Conservation (phyloP, 352 stramenopile genomes). For the Phytophthora pseudosyringae region DNA sequence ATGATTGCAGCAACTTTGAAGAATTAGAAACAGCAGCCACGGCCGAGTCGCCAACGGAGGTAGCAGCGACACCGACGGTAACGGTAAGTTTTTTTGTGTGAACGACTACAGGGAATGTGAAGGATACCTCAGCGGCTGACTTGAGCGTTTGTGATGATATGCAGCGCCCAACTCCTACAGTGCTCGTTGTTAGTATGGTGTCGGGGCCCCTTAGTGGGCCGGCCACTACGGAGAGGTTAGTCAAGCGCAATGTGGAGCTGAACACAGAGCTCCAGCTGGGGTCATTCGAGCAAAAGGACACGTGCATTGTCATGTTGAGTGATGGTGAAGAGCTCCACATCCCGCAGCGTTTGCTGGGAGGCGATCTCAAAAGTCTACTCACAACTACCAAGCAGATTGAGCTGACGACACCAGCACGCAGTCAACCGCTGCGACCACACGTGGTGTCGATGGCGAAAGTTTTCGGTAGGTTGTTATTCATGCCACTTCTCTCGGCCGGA, state of each 20-base stretch:
- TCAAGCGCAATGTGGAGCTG: conserved; percentile 71
- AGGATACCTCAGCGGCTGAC: not conserved
- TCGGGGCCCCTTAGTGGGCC: conserved; percentile 33
- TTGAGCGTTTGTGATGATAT: conserved; percentile 12
- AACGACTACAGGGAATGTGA: not conserved
- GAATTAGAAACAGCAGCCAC: conserved; percentile 25
- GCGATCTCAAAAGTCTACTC: conserved; percentile 44
- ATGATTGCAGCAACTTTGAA: conserved; percentile 44
- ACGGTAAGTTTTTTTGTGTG: conserved; percentile 26
- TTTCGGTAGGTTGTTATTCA: conserved; percentile 39
- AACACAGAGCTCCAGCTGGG: conserved; percentile 60
- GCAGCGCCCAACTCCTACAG: conserved; percentile 39
- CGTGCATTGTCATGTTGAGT: conserved; percentile 73
- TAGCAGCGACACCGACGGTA: conserved; percentile 6
- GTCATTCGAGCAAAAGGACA: conserved; percentile 58
- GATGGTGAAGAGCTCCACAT: conserved; percentile 80
- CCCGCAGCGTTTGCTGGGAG: conserved; percentile 53
- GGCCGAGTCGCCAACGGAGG: conserved; percentile 31
- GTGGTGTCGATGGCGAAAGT: conserved; percentile 67
- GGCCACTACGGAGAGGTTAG: conserved; percentile 53
- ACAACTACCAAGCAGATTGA: conserved; percentile 60
- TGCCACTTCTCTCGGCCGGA: not conserved
- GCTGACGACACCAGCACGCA: conserved; percentile 57
- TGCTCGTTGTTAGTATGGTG: conserved; percentile 71
- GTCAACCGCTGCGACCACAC: conserved; percentile 54